These are phyloP conservation scores for Termitomyces sp. DNA, from an alignment of 768 basidiomycete species.

Conservation along the genomic window DNA sequence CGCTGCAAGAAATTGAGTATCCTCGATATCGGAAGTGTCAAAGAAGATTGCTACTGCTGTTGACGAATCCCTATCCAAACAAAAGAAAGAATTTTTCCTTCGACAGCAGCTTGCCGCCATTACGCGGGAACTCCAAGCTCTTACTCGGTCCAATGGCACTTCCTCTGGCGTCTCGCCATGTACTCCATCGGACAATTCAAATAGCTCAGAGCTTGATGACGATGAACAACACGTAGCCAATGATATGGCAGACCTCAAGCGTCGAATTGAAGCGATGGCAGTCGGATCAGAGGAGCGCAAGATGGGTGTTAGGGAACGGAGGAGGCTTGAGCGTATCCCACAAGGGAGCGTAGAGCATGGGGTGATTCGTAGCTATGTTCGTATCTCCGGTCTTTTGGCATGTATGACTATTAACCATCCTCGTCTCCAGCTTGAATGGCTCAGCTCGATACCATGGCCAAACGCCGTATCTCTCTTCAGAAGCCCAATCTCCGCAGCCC, in stretches of 20 bases:
- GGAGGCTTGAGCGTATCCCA: slow-evolving; percentile 80
- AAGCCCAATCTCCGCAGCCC: slow-evolving; percentile 12
- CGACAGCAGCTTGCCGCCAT: slow-evolving; percentile 82
- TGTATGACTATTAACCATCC: neutral
- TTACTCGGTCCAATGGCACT: slow-evolving; percentile 33
- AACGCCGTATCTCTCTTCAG: slow-evolving; percentile 32
- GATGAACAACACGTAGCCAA: slow-evolving; percentile 81
- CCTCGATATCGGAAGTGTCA: slow-evolving; percentile 78
- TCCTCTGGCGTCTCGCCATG: slow-evolving; percentile 15
- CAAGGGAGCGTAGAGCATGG: slow-evolving; percentile 89
- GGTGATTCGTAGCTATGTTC: slow-evolving; percentile 79
- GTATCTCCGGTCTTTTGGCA: slow-evolving; percentile 22
- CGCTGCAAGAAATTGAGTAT: slow-evolving; percentile 45
- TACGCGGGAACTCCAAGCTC: slow-evolving; percentile 65
- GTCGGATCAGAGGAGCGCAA: slow-evolving; percentile 77
- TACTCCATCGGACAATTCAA: slow-evolving; percentile 19
- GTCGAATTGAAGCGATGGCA: slow-evolving; percentile 72
- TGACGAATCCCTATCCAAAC: slow-evolving; percentile 79
- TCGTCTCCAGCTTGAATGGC: slow-evolving; percentile 76
- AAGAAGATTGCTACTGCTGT: slow-evolving; percentile 79
- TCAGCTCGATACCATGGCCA: slow-evolving; percentile 84
- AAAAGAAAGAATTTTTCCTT: slow-evolving; percentile 85
- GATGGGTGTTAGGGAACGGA: slow-evolving; percentile 80
- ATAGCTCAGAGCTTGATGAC: slow-evolving; percentile 60
- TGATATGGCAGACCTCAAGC: slow-evolving; percentile 69